Base-by-base conservation (phyloP, 108 stramenopile genomes). In the Craspedostauros australis region DNA sequence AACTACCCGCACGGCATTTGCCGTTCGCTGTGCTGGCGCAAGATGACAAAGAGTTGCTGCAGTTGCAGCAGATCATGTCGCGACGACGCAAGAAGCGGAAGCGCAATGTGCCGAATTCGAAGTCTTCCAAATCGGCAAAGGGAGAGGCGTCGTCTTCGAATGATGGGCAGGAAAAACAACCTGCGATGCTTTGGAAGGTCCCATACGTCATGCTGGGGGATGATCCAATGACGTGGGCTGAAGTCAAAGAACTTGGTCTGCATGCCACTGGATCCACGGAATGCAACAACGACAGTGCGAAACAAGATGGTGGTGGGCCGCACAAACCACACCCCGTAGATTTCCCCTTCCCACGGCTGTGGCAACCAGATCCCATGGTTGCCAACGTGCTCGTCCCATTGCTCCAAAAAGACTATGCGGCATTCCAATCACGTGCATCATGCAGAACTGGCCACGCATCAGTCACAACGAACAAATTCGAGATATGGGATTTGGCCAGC, bases 331-430 rank as follows among this genome's bases (percentile, higher is more conserved):
- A 40, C 5, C 11, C n/a, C 0, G n/a, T 23, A 5, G n/a, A n/a
- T n/a, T 57, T 51, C 45, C 74, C 70, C 1, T 37, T 68, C 2
- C 70, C 81, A 11, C 75, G 83, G 39, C 55, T 91, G 9, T 91
- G 89, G 89, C 73, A 91, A 64, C 84, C 89, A 0, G 85, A 86
- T 64, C 51, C 66, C 11, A 71, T 91, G 68, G 73, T 91, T 3
- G 61, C 66, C 34, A 67, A 50, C 11, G 42, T 72, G 3, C 34
- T 91, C 12, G 27, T 82, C 7, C 78, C 78, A 21, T 23, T 75
- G 20, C 57, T 86, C 37, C 54, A 47, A 47, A 48, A 70, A 26
- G 19, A 5, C 8, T 21, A 42, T 54, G 29, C 37, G 29, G 21
- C 37, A 40, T 12, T 20, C 12, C 9, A 44, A 44, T 44, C 43